Conservation (phyloP, 164 flowering plant genomes). For the Macadamia tetraphylla region DNA sequence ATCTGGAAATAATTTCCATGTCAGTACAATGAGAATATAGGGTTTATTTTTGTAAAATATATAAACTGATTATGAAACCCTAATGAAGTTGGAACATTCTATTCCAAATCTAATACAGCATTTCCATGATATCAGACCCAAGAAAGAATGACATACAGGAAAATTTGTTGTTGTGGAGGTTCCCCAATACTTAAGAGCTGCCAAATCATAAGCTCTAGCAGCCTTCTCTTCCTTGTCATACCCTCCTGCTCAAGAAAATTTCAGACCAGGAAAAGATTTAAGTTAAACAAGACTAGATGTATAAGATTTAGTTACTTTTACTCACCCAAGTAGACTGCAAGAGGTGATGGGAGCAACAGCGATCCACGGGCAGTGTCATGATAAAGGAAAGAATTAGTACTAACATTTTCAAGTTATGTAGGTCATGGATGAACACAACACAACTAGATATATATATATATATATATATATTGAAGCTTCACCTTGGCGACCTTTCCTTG, state of each 20-base stretch:
- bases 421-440: neutral
- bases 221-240: slow-evolving; percentile 97
- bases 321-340: slow-evolving; percentile 79
- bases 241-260: slow-evolving; percentile 45
- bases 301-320: neutral
- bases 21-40: too few species aligned
- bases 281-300: neutral
- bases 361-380: neutral
- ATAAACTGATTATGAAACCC: too few species aligned
- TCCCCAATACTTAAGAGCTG: slow-evolving; percentile 97
- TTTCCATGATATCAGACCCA: neutral
- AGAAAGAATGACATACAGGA: slow-evolving; percentile 42
- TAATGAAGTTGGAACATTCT: too few species aligned
- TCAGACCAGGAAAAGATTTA: neutral
- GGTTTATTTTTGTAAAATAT: too few species aligned
- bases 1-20: neutral
- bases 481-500: slow-evolving; percentile 98
- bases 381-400: slow-evolving; percentile 6
- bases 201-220: slow-evolving; percentile 88
- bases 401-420: neutral
- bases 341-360: neutral
- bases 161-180: slow-evolving; percentile 90
- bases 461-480: neutral
- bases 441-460: neutral
- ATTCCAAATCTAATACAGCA: too few species aligned